Evolutionary conservation across 1,284 basidiomycete genomes (phyloP), one percentile per base, ranked within the genome.

Genomic region (Rhodotorula sp.): DNA sequence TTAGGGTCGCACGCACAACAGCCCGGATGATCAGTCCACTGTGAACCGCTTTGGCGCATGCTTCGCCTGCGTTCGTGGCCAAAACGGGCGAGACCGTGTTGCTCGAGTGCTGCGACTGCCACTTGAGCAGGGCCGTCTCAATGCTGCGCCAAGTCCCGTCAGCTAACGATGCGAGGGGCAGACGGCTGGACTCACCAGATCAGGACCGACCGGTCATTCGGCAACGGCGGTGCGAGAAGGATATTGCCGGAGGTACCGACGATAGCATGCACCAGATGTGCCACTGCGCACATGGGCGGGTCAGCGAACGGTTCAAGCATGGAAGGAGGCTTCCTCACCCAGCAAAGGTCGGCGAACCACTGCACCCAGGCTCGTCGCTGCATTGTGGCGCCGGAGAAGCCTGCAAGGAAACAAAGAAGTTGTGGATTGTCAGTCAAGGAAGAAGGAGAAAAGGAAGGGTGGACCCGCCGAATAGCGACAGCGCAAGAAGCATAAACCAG

Each of bases 341-440:
- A 66, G n/a, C 34, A n/a, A 3, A 66, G 28, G 44, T 66, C 64
- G 62, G 64, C 64, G 50, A 63, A 70, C 59, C 62, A 61, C 5
- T 64, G 58, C 20, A 68, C 62, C 68, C 68, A 70, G 9, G 52
- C 37, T 6, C 51, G 34, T 40, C 37, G 31, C 30, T 68, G 56
- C 6, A 22, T n/a, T 31, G 64, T 54, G 18, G 47, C 26, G 5
- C 67, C 67, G 16, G 55, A 18, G 54, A 58, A 68, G 1, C 67
- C 66, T 68, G 9, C 28, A 8, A 6, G 16, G 4, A 1, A 2
- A 5, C 28, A 8, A 6, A 24, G 4, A 1, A 2, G 18, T 11
- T 2, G 18, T 40, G 5, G 31, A 18, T 7, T 5, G 30, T 34
- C 30, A 34, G 7, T 13, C 28, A 28, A 2, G 9, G 57, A 24